Evolutionary conservation across 768 basidiomycete species (phyloP).

Genomic region (Boletales sp.): DNA sequence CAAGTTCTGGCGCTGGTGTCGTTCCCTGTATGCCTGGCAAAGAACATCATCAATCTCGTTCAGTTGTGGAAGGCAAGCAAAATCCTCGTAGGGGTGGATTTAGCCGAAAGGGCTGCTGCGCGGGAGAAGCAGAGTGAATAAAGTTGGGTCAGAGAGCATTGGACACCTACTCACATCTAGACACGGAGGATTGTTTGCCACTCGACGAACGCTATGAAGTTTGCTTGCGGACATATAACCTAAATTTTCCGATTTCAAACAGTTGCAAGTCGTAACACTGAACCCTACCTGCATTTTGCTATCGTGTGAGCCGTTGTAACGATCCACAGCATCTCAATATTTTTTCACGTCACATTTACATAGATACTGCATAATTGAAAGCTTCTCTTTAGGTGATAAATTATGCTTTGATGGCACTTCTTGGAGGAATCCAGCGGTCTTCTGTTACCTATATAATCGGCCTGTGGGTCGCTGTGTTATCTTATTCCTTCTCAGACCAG

Average conservation of each 20-base stretch:
- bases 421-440: too few relatives aligned
- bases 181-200: constrained; percentile 5
- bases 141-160: not conserved
- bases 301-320: too few relatives aligned
- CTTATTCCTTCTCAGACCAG: too few relatives aligned
- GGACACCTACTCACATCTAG: constrained; percentile 13
- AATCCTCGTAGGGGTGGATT: constrained; percentile 88
- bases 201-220: constrained; percentile 5
- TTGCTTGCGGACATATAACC: constrained; percentile 9
- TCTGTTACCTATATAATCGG: too few relatives aligned
- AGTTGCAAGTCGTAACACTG: constrained; percentile 1
- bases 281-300: constrained; percentile 7
- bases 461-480: too few relatives aligned
- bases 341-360: too few relatives aligned
- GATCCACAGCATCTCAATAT: too few relatives aligned
- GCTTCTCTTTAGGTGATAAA: too few relatives aligned
- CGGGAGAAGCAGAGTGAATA: constrained; percentile 33
- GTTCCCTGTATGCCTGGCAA: constrained; percentile 66
- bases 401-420: too few relatives aligned
- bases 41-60: constrained; percentile 93
- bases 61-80: constrained; percentile 98
- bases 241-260: constrained; percentile 1
- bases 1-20: constrained; percentile 62
- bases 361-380: too few relatives aligned
- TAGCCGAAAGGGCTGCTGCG: constrained; percentile 76